phyloP scores from a whole-genome alignment of 83 land plant genomes.

The Thuja plicata region DNA sequence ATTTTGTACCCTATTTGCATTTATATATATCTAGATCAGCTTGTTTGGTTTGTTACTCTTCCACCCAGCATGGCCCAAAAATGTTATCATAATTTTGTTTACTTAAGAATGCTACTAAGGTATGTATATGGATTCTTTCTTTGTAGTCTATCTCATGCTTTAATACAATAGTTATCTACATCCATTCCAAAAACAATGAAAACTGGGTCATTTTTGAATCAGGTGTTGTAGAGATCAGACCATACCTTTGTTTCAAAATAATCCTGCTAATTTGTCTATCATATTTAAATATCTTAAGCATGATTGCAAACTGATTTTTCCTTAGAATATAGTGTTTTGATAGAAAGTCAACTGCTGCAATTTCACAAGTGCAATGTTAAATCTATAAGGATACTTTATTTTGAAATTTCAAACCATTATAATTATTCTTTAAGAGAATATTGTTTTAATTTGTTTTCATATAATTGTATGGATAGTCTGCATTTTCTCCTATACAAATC shows the following conservation, averaged over 20 bases:
- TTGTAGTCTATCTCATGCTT: background rate
- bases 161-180: background rate
- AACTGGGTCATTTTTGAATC: background rate
- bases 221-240: background rate
- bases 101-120: conserved; percentile 87
- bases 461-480: background rate
- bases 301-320: background rate
- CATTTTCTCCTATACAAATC: background rate
- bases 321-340: background rate
- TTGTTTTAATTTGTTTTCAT: background rate
- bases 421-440: background rate
- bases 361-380: background rate
- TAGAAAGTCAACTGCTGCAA: background rate
- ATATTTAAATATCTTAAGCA: background rate
- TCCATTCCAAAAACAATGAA: background rate
- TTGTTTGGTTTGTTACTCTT: no score
- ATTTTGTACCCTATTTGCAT: no score
- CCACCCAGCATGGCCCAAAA: no score
- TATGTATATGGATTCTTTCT: conserved; percentile 27
- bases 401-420: background rate
- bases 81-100: no score
- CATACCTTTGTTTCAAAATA: background rate
- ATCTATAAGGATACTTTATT: background rate
- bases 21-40: no score
- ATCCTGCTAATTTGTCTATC: background rate